phyloP scores from a whole-genome alignment of 768 basidiomycete species.

The Macrolepiota dolichaula region DNA sequence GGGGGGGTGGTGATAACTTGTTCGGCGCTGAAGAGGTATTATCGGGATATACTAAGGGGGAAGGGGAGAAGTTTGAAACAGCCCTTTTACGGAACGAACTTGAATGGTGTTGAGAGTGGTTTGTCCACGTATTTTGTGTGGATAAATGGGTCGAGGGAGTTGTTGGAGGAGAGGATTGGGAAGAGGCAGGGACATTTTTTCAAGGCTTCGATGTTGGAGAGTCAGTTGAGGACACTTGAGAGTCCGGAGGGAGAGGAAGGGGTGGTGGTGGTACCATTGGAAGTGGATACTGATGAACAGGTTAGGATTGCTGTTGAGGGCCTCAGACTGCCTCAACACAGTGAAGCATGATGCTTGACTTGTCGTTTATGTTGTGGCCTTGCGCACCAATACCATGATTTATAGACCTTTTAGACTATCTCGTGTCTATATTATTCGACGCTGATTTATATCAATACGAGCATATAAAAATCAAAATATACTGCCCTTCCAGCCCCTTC shows the following conservation, averaged over 20 bases:
- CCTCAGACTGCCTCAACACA: conserved; percentile 23
- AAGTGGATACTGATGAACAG: conserved; percentile 55
- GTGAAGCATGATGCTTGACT: no score
- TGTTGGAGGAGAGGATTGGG: conserved; percentile 62
- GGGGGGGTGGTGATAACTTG: conserved; percentile 79
- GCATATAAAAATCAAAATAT: not conserved
- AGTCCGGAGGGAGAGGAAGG: conserved; percentile 63
- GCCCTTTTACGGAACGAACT: conserved; percentile 20
- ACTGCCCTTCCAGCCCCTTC: not conserved
- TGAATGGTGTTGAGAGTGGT: conserved; percentile 24
- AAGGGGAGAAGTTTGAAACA: conserved; percentile 17
- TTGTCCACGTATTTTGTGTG: conserved; percentile 80
- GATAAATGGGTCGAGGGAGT: conserved; percentile 54
- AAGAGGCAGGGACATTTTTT: conserved; percentile 74
- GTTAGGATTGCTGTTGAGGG: conserved; percentile 40
- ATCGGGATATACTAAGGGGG: conserved; percentile 82
- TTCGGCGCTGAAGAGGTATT: conserved; percentile 77
- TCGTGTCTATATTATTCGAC: not conserved
- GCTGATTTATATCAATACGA: not conserved
- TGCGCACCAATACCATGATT: no score
- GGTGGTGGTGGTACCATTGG: conserved; percentile 59
- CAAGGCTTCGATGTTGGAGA: conserved; percentile 79
- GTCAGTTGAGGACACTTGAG: conserved; percentile 72
- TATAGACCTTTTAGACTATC: no score
- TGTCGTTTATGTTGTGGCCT: no score